Evolutionary conservation across 305 asterid species (phyloP).

Genomic region (Fraxinus dipetala): DNA sequence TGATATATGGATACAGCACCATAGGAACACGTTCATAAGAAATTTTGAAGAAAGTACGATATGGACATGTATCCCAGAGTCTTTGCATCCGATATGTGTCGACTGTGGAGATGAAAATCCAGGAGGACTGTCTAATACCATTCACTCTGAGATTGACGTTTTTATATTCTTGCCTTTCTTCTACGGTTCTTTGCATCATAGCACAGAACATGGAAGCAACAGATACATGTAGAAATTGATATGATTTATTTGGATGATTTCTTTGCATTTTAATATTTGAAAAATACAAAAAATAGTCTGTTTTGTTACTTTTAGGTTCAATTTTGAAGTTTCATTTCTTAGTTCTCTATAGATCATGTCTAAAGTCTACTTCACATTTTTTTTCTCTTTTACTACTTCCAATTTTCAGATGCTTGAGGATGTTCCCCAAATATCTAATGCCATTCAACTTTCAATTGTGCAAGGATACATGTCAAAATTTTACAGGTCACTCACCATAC

Average conservation of each 20-base stretch:
- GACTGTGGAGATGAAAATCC: neutral
- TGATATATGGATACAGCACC: neutral
- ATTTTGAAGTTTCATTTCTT: neutral
- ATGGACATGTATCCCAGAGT: neutral
- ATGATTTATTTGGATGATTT: neutral
- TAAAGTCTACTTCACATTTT: neutral
- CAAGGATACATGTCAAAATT: constrained; percentile 97
- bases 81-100: neutral
- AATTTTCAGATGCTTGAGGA: constrained; percentile 84
- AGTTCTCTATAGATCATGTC: neutral
- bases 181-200: neutral
- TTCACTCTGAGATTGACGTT: neutral
- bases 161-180: neutral
- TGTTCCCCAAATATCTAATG: constrained; percentile 76
- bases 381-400: neutral
- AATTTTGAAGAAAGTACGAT: neutral
- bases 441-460: constrained; percentile 87
- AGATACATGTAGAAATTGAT: neutral
- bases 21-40: neutral
- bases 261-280: neutral
- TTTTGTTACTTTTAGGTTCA: neutral
- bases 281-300: neutral
- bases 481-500: constrained; percentile 58
- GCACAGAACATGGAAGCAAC: neutral
- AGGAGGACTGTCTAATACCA: neutral